phyloP scores from a whole-genome alignment of 2,329 filamentous ascomycete genomes.

The Ambrosiella xylebori region DNA sequence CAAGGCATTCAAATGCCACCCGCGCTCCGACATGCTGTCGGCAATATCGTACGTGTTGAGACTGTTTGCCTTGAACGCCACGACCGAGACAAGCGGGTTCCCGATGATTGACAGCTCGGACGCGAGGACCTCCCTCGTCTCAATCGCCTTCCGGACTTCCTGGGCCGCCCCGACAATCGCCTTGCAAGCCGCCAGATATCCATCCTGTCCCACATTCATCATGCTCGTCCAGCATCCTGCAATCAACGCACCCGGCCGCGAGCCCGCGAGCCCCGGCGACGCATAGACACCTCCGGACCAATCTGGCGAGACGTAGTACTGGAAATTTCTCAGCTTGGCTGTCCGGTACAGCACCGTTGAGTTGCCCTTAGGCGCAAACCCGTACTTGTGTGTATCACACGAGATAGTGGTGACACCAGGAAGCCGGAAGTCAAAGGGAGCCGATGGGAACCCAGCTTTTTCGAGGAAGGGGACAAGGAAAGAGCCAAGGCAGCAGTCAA shows the following conservation, averaged over 20 bases:
- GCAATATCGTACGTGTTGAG: constrained; percentile 90
- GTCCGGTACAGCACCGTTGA: constrained; percentile 82
- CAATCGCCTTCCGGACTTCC: constrained; percentile 61
- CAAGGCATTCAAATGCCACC: constrained; percentile 92
- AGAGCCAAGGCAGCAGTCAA: constrained; percentile 93
- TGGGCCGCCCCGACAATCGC: constrained; percentile 78
- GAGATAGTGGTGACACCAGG: constrained; percentile 90
- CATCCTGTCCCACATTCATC: constrained; percentile 71
- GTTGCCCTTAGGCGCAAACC: constrained; percentile 96
- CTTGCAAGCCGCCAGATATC: constrained; percentile 74
- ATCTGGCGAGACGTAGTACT: constrained; percentile 91
- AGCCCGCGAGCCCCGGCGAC: constrained; percentile 79
- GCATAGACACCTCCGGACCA: constrained; percentile 96
- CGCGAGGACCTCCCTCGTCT: constrained; percentile 47
- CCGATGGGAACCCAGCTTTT: constrained; percentile 79
- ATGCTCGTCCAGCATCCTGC: constrained; percentile 90
- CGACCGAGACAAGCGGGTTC: constrained; percentile 71
- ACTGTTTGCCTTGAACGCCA: constrained; percentile 70
- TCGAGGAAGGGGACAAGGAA: constrained; percentile 87
- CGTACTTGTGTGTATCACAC: constrained; percentile 97
- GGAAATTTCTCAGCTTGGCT: constrained; percentile 60
- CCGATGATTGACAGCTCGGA: constrained; percentile 67
- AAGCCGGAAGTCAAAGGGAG: constrained; percentile 82
- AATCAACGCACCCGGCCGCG: constrained; percentile 80
- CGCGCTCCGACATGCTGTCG: constrained; percentile 65